These are phyloP conservation scores for Paecilomyces sp. DNA, from an alignment of 2,329 filamentous ascomycete species.

Conservation along the genomic window DNA sequence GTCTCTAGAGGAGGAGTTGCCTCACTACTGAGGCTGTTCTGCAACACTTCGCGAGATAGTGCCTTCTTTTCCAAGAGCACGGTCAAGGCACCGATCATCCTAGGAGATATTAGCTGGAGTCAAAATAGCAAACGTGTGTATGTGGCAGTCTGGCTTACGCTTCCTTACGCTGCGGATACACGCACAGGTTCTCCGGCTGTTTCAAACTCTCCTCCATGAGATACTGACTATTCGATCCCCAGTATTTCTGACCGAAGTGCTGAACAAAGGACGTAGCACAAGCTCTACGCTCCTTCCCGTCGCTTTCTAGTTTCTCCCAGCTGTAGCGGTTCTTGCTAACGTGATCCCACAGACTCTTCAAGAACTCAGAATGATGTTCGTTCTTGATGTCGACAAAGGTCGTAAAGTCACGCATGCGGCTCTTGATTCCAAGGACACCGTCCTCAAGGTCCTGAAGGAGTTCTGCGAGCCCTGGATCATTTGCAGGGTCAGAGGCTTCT, in stretches of 20 bases:
- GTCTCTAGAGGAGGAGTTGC: not conserved
- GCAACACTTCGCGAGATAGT: not conserved
- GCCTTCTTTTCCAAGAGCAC: slow-evolving; percentile 13
- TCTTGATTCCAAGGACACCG: slow-evolving; percentile 3
- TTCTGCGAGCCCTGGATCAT: slow-evolving; percentile 3
- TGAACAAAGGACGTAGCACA: slow-evolving; percentile 14
- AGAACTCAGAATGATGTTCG: slow-evolving; percentile 8
- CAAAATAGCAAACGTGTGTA: not conserved
- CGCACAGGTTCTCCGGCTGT: slow-evolving; percentile 6
- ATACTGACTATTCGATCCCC: slow-evolving; percentile 14
- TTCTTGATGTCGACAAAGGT: slow-evolving; percentile 15
- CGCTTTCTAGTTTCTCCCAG: slow-evolving; percentile 8
- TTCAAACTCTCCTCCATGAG: slow-evolving; percentile 12
- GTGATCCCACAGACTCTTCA: slow-evolving; percentile 8
- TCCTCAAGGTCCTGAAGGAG: slow-evolving; percentile 9
- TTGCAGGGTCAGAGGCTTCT: not conserved
- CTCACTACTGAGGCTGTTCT: not conserved
- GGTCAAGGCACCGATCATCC: slow-evolving; percentile 9
- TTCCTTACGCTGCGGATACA: slow-evolving; percentile 11
- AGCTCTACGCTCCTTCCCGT: not conserved
- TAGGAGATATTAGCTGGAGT: not conserved
- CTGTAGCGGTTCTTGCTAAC: not conserved
- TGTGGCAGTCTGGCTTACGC: slow-evolving; percentile 9
- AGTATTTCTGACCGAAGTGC: slow-evolving; percentile 12
- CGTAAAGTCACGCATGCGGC: slow-evolving; percentile 10